These are phyloP conservation scores for Iris pallida DNA, from an alignment of 116 monocot genomes.

Conservation along the genomic window DNA sequence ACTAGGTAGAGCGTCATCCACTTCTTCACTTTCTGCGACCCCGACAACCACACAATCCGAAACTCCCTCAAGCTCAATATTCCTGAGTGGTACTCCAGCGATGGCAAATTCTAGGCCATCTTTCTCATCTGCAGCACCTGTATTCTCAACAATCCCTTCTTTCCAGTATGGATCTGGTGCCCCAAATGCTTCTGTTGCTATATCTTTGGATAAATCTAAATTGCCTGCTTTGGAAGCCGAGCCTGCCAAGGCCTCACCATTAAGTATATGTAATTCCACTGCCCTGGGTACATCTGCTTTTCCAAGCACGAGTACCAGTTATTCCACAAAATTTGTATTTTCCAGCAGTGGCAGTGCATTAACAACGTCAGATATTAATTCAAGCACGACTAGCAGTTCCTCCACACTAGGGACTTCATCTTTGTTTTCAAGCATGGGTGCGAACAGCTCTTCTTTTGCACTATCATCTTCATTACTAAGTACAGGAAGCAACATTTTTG, in stretches of 20 bases:
- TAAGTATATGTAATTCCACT: constrained; percentile 13
- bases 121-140: constrained; percentile 14
- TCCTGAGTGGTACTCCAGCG: neutral
- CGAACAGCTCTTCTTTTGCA: constrained; percentile 7
- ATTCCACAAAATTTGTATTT: neutral
- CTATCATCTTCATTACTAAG: constrained; percentile 15
- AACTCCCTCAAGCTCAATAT: neutral
- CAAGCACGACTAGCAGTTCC: constrained; percentile 2
- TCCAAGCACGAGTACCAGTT: constrained; percentile 13
- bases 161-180: constrained; percentile 22
- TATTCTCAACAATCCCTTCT: constrained; percentile 20
- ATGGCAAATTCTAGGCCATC: constrained; percentile 12
- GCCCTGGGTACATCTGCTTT: constrained; percentile 2
- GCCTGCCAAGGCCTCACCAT: constrained; percentile 24
- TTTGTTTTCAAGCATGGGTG: constrained; percentile 9
- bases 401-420: neutral
- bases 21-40: constrained; percentile 13
- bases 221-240: constrained; percentile 16
- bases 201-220: constrained; percentile 14
- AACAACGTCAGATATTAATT: constrained; percentile 11
- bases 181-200: constrained; percentile 8
- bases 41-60: neutral
- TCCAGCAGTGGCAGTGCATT: constrained; percentile 2
- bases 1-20: constrained; percentile 10
- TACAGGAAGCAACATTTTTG: constrained; percentile 8